phyloP scores from a whole-genome alignment of 257 asterid genomes.

The Gynochthodes officinalis region DNA sequence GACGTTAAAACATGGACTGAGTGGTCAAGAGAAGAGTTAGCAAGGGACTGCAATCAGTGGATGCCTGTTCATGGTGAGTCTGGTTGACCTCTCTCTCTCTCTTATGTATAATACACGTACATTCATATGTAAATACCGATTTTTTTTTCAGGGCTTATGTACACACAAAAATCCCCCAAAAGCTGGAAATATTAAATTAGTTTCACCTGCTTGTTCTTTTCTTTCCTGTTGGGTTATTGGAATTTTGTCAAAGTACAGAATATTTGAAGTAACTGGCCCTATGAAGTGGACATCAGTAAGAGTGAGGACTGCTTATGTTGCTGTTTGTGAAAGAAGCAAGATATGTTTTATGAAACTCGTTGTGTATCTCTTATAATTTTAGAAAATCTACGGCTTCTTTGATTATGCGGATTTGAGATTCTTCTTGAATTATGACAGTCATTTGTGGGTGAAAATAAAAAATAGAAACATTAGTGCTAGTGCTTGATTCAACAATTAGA shows the following conservation, averaged over 20 bases:
- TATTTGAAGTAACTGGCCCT: neutral
- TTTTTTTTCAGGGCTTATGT: neutral
- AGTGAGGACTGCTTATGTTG: neutral
- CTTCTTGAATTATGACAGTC: neutral
- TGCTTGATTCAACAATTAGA: neutral
- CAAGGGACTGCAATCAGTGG: slow-evolving; percentile 69
- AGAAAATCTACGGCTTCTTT: neutral
- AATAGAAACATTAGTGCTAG: neutral
- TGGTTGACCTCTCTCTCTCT: slow-evolving; percentile 36
- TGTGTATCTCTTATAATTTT: neutral
- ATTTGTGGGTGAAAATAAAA: neutral
- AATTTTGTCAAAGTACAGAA: neutral
- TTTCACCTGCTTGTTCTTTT: neutral
- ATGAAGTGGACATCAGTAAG: neutral
- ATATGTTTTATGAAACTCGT: neutral
- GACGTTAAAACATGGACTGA: slow-evolving; percentile 76
- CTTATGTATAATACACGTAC: neutral
- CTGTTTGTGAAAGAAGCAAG: neutral
- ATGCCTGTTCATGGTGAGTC: slow-evolving; percentile 70
- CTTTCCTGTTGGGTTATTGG: neutral
- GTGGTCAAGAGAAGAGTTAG: slow-evolving; percentile 84
- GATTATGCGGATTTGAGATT: neutral
- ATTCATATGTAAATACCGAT: neutral
- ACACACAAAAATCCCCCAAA: neutral
- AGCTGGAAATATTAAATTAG: neutral